phyloP scores from a whole-genome alignment of 257 asterid species.

The Petunia axillaris region DNA sequence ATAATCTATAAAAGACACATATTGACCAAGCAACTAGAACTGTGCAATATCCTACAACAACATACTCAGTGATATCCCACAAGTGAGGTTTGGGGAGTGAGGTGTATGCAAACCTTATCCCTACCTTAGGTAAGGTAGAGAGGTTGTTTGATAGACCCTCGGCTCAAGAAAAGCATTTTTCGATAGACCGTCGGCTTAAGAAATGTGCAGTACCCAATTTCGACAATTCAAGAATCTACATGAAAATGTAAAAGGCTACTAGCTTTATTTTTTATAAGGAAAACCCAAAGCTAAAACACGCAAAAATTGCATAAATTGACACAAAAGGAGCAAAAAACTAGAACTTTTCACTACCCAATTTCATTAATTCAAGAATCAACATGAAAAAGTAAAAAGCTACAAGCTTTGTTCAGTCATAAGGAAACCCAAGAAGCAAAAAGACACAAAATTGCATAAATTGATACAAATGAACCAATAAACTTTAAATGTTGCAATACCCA shows the following conservation, averaged over 20 bases:
- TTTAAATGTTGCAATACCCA: neutral
- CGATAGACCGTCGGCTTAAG: too few relatives aligned
- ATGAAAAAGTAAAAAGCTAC: neutral
- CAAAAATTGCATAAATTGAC: neutral
- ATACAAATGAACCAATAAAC: neutral
- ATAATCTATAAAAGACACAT: neutral
- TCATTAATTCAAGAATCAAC: too few relatives aligned
- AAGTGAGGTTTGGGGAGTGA: too few relatives aligned
- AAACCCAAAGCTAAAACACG: neutral
- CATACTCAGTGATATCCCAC: too few relatives aligned
- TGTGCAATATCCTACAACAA: neutral
- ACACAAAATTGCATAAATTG: conserved; percentile 2
- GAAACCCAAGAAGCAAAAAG: neutral
- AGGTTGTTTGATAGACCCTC: too few relatives aligned
- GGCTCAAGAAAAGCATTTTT: too few relatives aligned
- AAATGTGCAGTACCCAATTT: neutral
- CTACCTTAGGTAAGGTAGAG: too few relatives aligned
- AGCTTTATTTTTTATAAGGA: neutral
- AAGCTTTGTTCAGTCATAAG: neutral
- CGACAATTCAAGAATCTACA: neutral
- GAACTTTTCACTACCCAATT: too few relatives aligned
- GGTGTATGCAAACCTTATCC: too few relatives aligned
- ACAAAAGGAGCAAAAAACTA: too few relatives aligned
- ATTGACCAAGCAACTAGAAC: neutral
- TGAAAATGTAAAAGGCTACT: neutral